A percentile compares a stretch with the other conserved stretches of the same genome.
Evolutionary conservation across 2,329 filamentous ascomycete species (phyloP).

Genomic region (Neonectria sp.): DNA sequence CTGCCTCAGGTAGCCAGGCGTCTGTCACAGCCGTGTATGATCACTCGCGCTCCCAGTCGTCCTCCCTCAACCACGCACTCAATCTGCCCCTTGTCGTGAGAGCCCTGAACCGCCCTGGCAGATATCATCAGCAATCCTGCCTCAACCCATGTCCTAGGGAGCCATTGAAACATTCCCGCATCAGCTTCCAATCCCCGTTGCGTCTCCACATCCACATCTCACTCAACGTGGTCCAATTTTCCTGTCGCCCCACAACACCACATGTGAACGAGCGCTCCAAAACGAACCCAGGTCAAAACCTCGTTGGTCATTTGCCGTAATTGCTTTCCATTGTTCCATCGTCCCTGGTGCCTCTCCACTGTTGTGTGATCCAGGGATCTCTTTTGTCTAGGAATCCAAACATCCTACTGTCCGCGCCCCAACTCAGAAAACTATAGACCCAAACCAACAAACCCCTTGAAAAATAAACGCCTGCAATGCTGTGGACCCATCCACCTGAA

Average conservation of each 20-base stretch:
- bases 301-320: slow-evolving; percentile 37
- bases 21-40: slow-evolving; percentile 11
- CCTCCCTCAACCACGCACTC: slow-evolving; percentile 6
- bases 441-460: slow-evolving; percentile 26
- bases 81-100: slow-evolving; percentile 17
- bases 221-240: slow-evolving; percentile 35
- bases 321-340: slow-evolving; percentile 40
- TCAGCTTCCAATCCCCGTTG: slow-evolving; percentile 17
- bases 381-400: slow-evolving; percentile 49
- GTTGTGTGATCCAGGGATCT: slow-evolving; percentile 38
- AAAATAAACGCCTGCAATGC: slow-evolving; percentile 50
- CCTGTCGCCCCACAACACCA: slow-evolving; percentile 31
- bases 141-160: slow-evolving; percentile 10
- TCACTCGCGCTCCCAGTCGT: not conserved
- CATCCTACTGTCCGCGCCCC: slow-evolving; percentile 34
- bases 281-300: slow-evolving; percentile 28
- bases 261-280: slow-evolving; percentile 26
- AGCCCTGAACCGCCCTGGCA: not conserved
- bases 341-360: slow-evolving; percentile 36
- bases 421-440: slow-evolving; percentile 31
- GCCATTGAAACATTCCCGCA: slow-evolving; percentile 27
- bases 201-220: slow-evolving; percentile 26
- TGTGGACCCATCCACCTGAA: slow-evolving; percentile 41
- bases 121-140: slow-evolving; percentile 10
- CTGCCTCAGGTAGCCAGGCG: not conserved